Evolutionary conservation across 768 basidiomycete species (phyloP).

Genomic region (Rossbeevera mucosa): DNA sequence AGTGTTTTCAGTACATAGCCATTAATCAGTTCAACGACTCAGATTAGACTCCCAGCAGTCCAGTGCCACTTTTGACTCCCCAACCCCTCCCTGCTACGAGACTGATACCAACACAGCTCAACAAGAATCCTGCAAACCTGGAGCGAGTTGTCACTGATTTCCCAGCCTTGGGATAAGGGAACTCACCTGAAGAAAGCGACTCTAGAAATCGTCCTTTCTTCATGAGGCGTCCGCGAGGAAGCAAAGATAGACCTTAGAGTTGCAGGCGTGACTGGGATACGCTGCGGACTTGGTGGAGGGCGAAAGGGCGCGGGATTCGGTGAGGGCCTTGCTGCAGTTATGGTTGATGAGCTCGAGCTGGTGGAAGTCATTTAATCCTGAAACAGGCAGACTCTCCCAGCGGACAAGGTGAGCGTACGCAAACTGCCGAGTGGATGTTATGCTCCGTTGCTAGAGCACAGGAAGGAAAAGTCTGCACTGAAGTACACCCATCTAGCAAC

Average conservation of each 20-base stretch:
- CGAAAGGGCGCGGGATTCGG: constrained; percentile 29
- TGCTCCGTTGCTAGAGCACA: too few species aligned
- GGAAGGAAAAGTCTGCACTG: not conserved
- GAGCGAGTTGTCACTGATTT: not conserved
- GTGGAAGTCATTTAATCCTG: constrained; percentile 21
- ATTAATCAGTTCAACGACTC: constrained; percentile 7
- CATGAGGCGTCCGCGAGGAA: constrained; percentile 74
- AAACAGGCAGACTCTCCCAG: not conserved
- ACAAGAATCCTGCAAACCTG: constrained; percentile 77
- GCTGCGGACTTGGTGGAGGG: constrained; percentile 44
- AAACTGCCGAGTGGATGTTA: constrained; percentile 22
- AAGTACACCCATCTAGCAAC: not conserved
- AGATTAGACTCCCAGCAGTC: constrained; percentile 61
- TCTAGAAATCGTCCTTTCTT: constrained; percentile 80
- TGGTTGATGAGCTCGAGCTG: constrained; percentile 53
- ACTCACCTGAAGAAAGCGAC: constrained; percentile 80
- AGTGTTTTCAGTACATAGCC: not conserved
- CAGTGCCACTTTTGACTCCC: constrained; percentile 61
- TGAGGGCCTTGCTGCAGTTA: constrained; percentile 34
- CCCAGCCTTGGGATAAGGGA: not conserved
- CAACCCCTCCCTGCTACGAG: constrained; percentile 67
- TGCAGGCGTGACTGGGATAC: constrained; percentile 80
- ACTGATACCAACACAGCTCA: constrained; percentile 80
- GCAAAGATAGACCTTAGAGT: constrained; percentile 81
- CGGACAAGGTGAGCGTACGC: constrained; percentile 6